Evolutionary conservation across 2,329 filamentous ascomycete genomes (phyloP), one percentile per base, ranked within the genome.

Genomic region (Penicillium sclerotigenum): DNA sequence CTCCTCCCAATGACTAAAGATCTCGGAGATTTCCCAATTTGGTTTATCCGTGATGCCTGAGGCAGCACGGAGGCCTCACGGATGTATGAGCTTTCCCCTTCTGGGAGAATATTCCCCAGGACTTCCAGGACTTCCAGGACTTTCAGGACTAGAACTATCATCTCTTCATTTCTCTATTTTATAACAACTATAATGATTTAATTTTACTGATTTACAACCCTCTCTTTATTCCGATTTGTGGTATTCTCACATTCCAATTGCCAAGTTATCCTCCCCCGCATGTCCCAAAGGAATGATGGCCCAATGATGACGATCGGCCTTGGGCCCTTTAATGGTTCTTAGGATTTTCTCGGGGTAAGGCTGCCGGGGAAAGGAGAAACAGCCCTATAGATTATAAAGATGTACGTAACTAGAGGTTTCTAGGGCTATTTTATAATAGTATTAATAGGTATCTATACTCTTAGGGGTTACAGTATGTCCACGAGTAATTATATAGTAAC

Each of bases 11-110:
- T 59, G 64, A 60, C 52, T 57, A 57, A 57, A 52, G 57, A 56
- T 59, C 56, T 62, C 62, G 63, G 59, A 40, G 16, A 47, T 50
- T 60, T 65, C 59, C 59, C 36, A 36, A 58, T 57, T 58, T 18
- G 55, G 58, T 57, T 65, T 62, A 52, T 56, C 63, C 62, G 38
- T 33, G 11, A 5, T 26, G 16, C 53, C 56, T 58, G 14, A 59
- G 53, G 50, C 51, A 29, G 3, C 6, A 5, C 22, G 10, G 43
- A 54, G 37, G 20, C 51, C 22, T 1, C 6, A 5, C 22, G 10
- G 43, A 54, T 29, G 20, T 51, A 20, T 34, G 28, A 34, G 37
- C 24, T 49, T 34, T 40, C 24, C 24, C 49, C 8, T 46, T 46
- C 24, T 9, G 22, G 43, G 1, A 16, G 7, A 3, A 29, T 28